Base-by-base conservation (phyloP, 176 grass and related monocot genomes). In the Metroxylon sagu region DNA sequence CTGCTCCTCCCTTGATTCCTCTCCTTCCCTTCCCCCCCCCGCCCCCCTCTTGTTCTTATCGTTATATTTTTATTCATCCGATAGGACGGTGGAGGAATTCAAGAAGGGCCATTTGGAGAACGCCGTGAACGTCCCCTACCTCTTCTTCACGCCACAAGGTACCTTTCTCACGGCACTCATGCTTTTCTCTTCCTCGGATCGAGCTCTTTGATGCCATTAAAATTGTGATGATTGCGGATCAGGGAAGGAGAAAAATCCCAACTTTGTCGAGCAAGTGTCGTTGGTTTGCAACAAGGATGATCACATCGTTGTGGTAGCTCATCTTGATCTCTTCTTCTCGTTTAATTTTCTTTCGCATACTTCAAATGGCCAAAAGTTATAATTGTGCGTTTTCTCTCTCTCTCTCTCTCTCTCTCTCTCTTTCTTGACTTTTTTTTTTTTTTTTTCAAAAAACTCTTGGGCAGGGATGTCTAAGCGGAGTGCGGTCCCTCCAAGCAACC, bases 401-500 rank as follows among this genome's bases (percentile, higher is more conserved):
- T n/a, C n/a, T n/a, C n/a, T n/a, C n/a, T n/a, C n/a, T n/a, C n/a
- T n/a, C n/a, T n/a, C n/a, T n/a, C n/a, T n/a, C n/a, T n/a, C n/a
- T n/a, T n/a, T n/a, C n/a, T n/a, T n/a, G n/a, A n/a, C n/a, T n/a
- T n/a, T n/a, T n/a, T n/a, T 31, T 31, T 31, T 31, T 4, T 31
- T 31, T 31, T 6, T 6, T 8, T 31, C 5, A n/a, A n/a, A n/a
- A n/a, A n/a, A n/a, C 5, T 31, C 30, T 1, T 31, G 30, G 1
- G 12, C 12, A 90, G 82, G 90, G 85, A 12, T 89, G 85, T 18
- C 76, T 73, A 66, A 89, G 90, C 59, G 83, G 85, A 60, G 84
- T 75, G 70, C 77, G 90, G 62, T 95, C 85, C 5, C 79, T 78
- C 61, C 64, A 76, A 12, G 90, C 90, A 49, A 81, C 75, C 52